Evolutionary conservation across 176 grass and related monocot species (phyloP), one percentile per base, ranked within the genome.

Genomic region (Zizania latifolia): DNA sequence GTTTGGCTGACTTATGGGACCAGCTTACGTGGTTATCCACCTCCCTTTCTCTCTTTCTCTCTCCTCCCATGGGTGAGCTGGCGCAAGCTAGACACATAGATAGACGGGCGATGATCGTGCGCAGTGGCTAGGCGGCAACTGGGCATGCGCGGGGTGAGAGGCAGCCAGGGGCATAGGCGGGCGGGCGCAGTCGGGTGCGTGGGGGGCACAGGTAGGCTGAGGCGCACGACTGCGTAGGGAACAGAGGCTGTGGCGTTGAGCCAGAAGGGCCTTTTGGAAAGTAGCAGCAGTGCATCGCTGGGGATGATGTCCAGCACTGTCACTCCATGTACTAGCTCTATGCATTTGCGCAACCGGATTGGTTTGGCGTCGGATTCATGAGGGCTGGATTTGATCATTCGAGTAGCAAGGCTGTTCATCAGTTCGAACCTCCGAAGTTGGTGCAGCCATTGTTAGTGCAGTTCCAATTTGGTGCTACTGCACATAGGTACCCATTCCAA

Each of bases 401-500:
- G 14, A 72, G 50, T 68, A 26, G 73, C 41, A 90, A 56, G 43
- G 56, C 30, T 15, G 51, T 30, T 30, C 24, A 54, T 59, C 85
- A 78, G 3, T 64, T 82, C 1, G 62, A 74, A 15, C 68, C 85
- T 19, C 84, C 79, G 1, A 90, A 78, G 75, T 34, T 82, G 65
- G 82, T 82, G 16, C 86, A 84, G 67, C 86, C 82, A 15, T 24
- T 81, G 31, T 81, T 86, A 17, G 70, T 86, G 51, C 83, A 92
- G 60, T 87, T 80, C 62, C 81, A 78, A 31, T 74, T 89, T 27
- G 86, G 84, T 30, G 63, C 68, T 4, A 74, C 76, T 2, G 71
- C 76, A 4, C 84, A 86, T 31, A 43, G 88, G 24, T 89, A 84
- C 24, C 87, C 80, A 14, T 89, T 91, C 58, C 89, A 83, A n/a